phyloP scores from a whole-genome alignment of 2,329 filamentous ascomycete genomes.

The Fonsecaea erecta region DNA sequence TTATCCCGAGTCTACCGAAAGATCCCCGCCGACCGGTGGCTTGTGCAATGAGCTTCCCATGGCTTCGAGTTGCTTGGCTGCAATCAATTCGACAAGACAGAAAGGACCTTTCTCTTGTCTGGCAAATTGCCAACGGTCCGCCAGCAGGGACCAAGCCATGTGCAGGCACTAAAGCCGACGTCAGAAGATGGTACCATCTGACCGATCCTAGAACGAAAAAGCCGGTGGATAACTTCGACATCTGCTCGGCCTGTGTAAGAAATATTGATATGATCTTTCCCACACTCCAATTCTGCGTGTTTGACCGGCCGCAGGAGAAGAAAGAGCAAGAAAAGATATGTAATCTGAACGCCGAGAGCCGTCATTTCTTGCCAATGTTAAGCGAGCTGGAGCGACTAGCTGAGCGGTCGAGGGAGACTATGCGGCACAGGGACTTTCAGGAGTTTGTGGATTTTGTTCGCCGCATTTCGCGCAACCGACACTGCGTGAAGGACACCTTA shows the following conservation, averaged over 20 bases:
- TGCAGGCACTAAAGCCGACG: conserved; percentile 60
- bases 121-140: conserved; percentile 66
- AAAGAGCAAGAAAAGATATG: conserved; percentile 63
- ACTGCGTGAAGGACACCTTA: conserved; percentile 70
- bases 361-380: conserved; percentile 62
- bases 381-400: conserved; percentile 62
- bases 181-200: conserved; percentile 76
- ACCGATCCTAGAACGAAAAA: conserved; percentile 68
- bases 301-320: conserved; percentile 41
- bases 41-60: conserved; percentile 81
- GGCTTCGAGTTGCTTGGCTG: conserved; percentile 84
- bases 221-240: conserved; percentile 71
- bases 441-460: conserved; percentile 68
- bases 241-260: conserved; percentile 75
- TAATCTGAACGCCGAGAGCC: conserved; percentile 67
- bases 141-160: conserved; percentile 61
- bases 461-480: conserved; percentile 61
- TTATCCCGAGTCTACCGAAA: conserved; percentile 65
- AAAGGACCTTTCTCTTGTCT: conserved; percentile 70
- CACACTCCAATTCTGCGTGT: conserved; percentile 55
- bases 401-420: conserved; percentile 45
- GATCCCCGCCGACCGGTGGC: conserved; percentile 62
- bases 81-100: conserved; percentile 73
- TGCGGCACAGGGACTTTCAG: conserved; percentile 57
- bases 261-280: conserved; percentile 76